Conservation (phyloP, 164 flowering plant genomes). For the Chimonanthus praecox region DNA sequence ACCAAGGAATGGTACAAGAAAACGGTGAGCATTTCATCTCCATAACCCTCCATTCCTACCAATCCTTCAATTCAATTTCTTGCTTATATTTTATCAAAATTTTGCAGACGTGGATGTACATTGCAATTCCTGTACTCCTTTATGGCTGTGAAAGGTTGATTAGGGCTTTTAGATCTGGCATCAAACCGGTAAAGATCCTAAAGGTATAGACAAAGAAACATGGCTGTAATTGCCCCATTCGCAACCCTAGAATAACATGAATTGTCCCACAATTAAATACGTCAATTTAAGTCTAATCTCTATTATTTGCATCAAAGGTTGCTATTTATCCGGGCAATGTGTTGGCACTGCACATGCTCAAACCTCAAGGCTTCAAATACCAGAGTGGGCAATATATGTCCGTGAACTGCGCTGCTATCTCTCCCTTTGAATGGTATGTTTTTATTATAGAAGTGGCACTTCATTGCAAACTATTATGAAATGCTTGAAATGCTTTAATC, state of each 20-base stretch:
- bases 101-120: slow-evolving; percentile 52
- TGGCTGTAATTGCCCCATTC: too few species aligned
- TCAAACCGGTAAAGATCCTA: slow-evolving; percentile 37
- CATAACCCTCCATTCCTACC: neutral
- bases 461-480: neutral
- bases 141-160: slow-evolving; percentile 40
- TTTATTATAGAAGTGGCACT: neutral
- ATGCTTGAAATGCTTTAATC: neutral
- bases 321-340: slow-evolving; percentile 50
- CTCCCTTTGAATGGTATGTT: slow-evolving; percentile 49
- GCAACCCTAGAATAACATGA: too few species aligned
- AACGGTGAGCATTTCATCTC: slow-evolving; percentile 25
- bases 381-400: slow-evolving; percentile 57
- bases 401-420: slow-evolving; percentile 47
- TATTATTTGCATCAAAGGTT: slow-evolving; percentile 21
- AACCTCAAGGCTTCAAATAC: slow-evolving; percentile 47
- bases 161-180: slow-evolving; percentile 39
- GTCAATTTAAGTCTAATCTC: neutral
- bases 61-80: neutral
- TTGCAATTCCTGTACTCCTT: slow-evolving; percentile 31
- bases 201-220: slow-evolving; percentile 23
- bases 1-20: slow-evolving; percentile 32
- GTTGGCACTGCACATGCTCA: slow-evolving; percentile 41
- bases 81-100: neutral
- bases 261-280: neutral